These are phyloP conservation scores for Lactarius tabidus DNA, from an alignment of 768 basidiomycete species.

Conservation along the genomic window DNA sequence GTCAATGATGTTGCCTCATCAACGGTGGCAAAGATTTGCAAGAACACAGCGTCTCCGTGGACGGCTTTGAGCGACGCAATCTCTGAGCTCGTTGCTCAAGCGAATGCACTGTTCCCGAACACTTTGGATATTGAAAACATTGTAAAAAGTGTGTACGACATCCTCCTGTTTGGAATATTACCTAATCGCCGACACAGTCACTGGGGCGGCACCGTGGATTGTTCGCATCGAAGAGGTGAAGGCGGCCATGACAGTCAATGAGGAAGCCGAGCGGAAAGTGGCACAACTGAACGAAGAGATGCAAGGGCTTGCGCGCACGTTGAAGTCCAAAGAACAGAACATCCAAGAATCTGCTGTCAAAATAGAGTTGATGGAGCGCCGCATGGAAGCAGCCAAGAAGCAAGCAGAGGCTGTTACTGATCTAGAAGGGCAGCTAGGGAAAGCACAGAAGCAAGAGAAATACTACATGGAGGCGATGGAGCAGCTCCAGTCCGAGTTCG, in stretches of 20 bases:
- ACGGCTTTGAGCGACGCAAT: conserved; percentile 71
- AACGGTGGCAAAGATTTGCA: conserved; percentile 64
- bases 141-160: conserved; percentile 59
- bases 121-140: conserved; percentile 74
- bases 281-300: conserved; percentile 85
- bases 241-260: conserved; percentile 74
- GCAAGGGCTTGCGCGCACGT: conserved; percentile 75
- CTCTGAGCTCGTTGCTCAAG: conserved; percentile 64
- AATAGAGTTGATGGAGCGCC: conserved; percentile 91
- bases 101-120: conserved; percentile 62
- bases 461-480: conserved; percentile 93
- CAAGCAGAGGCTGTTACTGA: conserved; percentile 81
- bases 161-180: background rate
- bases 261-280: conserved; percentile 89
- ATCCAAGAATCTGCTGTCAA: conserved; percentile 88
- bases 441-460: conserved; percentile 82
- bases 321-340: conserved; percentile 85
- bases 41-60: conserved; percentile 69
- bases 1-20: conserved; percentile 70
- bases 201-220: conserved; percentile 82
- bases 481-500: conserved; percentile 85
- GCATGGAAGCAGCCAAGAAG: conserved; percentile 87
- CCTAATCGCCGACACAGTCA: conserved; percentile 42
- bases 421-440: conserved; percentile 74
- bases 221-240: conserved; percentile 79